Evolutionary conservation across 225 moss, liverwort and hornwort species (phyloP), one percentile per base, ranked within the genome.

Genomic region (Pleurozium schreberi): DNA sequence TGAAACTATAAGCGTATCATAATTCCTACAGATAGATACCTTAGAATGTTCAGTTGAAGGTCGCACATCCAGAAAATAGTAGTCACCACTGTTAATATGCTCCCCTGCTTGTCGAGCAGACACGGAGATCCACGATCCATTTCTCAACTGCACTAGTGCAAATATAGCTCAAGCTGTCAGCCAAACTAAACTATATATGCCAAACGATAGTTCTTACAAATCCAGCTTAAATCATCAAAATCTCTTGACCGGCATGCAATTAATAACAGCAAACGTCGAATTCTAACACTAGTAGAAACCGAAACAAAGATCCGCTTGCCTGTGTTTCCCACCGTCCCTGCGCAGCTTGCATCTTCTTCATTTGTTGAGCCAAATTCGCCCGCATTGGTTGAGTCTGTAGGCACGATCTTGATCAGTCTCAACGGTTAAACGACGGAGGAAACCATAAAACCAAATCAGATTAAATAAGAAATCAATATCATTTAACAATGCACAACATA

Each of bases 241-340:
- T 47, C 36, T n/a, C 67, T 62, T 42, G n/a, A 64, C 45, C 30
- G 4, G 36, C 53, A 59, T 18, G 47, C 19, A 76, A 43, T 38
- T 64, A 18, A 36, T 34, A 47, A 84, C 50, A 79, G 60, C 25
- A 77, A 59, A 49, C 69, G 61, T 20, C 60, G 14, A 89, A 69
- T 50, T 49, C 60, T 25, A 47, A 78, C 10, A 49, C 36, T 36
- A 21, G 30, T 26, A 57, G 30, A 14, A 76, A 45, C 55, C 20
- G 38, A 55, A 88, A 86, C 12, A 58, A 6, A 34, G 45, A 81
- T 74, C 43, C 59, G 82, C 88, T 91, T 89, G 90, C 96, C 94
- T 95, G 97, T 55, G 91, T 91, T 90, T 96, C 95, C 97, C 97
- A 97, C 81, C 97, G 93, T 90, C 95, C 96, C 90, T 97, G 96